Conservation (phyloP, 208 protist species). For the Crithidia expoeki region DNA sequence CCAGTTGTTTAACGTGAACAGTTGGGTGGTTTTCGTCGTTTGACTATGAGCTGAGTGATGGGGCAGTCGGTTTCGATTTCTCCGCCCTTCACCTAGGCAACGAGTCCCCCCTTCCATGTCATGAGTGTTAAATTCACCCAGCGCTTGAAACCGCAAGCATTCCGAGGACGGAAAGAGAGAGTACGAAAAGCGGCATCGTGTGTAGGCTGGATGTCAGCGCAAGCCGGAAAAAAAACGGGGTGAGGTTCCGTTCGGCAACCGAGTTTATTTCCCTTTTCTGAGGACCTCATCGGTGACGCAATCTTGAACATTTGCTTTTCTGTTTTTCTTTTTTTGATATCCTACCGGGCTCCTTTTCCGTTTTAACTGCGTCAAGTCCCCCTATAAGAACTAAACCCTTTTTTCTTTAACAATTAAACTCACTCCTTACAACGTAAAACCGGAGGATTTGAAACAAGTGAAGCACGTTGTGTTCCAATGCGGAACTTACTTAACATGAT, state of each 20-base stretch:
- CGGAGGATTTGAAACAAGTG: neutral
- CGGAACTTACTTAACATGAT: neutral
- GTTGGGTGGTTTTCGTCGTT: constrained; percentile 2
- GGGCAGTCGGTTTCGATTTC: neutral
- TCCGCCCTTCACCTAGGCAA: neutral
- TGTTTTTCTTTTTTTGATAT: neutral
- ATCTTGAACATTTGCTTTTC: neutral
- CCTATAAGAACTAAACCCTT: neutral
- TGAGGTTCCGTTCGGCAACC: neutral
- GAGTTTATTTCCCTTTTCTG: neutral
- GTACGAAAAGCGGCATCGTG: neutral
- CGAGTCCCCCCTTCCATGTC: neutral
- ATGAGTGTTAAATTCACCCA: neutral
- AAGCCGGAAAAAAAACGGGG: no score
- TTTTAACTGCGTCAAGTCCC: neutral
- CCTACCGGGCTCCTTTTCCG: neutral
- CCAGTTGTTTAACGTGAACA: constrained; percentile 1
- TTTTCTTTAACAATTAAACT: neutral
- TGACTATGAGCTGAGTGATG: neutral
- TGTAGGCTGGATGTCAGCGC: neutral
- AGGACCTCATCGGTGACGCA: neutral
- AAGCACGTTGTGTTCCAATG: neutral
- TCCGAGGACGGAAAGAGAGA: neutral
- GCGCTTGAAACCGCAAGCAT: neutral
- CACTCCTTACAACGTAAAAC: neutral